Evolutionary conservation across 495 filamentous ascomycete genomes (phyloP), one percentile per base, ranked within the genome.

Genomic region (Cercophora scortea): DNA sequence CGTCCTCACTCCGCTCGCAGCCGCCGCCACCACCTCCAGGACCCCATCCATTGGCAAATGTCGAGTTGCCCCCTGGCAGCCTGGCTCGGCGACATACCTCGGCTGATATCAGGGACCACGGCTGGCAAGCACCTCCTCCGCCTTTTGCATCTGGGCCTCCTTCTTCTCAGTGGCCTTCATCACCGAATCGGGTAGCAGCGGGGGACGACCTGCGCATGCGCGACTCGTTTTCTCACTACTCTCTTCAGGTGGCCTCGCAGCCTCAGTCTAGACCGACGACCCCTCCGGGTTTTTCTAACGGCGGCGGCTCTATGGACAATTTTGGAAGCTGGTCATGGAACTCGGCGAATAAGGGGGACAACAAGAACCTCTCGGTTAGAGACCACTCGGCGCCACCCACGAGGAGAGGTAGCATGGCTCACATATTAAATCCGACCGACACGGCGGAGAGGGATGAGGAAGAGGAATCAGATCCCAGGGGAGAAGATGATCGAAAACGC

Each of bases 1-100:
- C 87, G 47, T 79, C 80, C 56, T 85, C 88, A 8, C 79, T 90
- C 54, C 80, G 86, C 42, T 80, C 85, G 46, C 83, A 88, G 41
- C 78, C 79, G 19, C 80, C 83, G 35, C 80, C 84, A 3, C 79
- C 83, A 13, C 85, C 83, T 52, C 79, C 84, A 16, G 76, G 75
- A 18, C 84, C 85, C 25, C 89, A 94, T 64, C 89, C 89, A 45
- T 75, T 95, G 42, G 80, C 89, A 1, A 77, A 79, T 47, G 83
- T 86, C 16, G 79, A 87, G 32, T 85, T 89, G 25, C 87, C 88
- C 19, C 86, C 88, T 10, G 80, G 82, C 47, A 87, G 84, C 59
- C 73, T 96, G 35, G 79, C 84, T 33, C 84, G 93, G 17, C 83
- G 93, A 42, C 93, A 98, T 68, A 98, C 93, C 1, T 93, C 92